Conservation (phyloP, 208 protist genomes). For the Leishmania major region DNA sequence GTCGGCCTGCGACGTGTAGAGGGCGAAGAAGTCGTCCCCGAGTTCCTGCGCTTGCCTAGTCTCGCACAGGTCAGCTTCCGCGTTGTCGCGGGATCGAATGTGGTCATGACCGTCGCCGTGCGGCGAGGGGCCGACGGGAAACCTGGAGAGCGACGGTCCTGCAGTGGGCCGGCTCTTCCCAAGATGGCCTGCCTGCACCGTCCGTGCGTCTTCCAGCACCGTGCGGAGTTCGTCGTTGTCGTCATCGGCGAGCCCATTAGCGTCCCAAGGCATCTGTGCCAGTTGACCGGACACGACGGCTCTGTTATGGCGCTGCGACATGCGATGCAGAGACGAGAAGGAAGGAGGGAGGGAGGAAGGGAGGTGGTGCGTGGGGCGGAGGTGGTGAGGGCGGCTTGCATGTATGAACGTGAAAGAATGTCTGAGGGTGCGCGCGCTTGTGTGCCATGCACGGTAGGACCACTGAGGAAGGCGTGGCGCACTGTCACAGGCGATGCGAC, state of each 20-base stretch:
- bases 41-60: conserved; percentile 14
- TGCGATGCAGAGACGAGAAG: background rate
- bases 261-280: background rate
- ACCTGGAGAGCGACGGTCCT: background rate
- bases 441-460: background rate
- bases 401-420: background rate
- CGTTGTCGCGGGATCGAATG: background rate
- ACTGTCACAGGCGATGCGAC: background rate
- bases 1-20: conserved; percentile 14
- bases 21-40: conserved; percentile 36
- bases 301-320: background rate
- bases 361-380: background rate
- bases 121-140: background rate
- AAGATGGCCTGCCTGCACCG: background rate
- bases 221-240: background rate
- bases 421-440: background rate
- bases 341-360: background rate
- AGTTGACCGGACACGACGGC: background rate
- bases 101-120: background rate
- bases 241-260: background rate
- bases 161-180: background rate
- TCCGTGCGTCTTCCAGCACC: background rate
- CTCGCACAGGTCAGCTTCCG: conserved; percentile 10
- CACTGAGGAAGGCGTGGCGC: background rate
- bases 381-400: background rate